Evolutionary conservation across 148 eudicot species (phyloP).

Genomic region (Heliamphora exappendiculata): DNA sequence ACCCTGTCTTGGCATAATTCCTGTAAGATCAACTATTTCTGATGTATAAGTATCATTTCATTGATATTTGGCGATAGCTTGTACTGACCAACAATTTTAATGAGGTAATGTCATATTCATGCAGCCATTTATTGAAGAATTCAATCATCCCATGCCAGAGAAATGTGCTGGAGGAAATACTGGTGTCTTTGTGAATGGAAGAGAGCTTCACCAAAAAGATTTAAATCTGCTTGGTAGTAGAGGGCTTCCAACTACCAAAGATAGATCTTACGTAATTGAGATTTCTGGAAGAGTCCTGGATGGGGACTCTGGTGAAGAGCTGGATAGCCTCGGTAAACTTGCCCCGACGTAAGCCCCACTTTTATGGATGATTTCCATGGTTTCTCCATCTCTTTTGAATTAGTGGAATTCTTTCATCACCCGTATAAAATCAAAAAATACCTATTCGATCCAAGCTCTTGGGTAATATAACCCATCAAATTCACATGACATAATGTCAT

Average conservation of each 20-base stretch:
- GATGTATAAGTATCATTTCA: background rate
- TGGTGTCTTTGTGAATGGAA: constrained; percentile 71
- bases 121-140: constrained; percentile 92
- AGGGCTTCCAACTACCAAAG: constrained; percentile 68
- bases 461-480: background rate
- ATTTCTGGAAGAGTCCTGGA: constrained; percentile 80
- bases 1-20: constrained; percentile 93
- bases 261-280: constrained; percentile 67
- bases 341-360: constrained; percentile 82
- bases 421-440: background rate
- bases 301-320: constrained; percentile 79
- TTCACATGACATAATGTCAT: background rate
- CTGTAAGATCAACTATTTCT: constrained; percentile 46
- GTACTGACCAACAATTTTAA: background rate
- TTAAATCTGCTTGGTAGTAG: constrained; percentile 56
- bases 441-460: background rate
- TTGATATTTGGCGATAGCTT: background rate
- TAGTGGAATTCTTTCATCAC: background rate
- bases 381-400: background rate
- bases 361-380: background rate
- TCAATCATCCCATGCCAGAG: constrained; percentile 71
- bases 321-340: constrained; percentile 88
- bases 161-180: constrained; percentile 80
- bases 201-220: constrained; percentile 88
- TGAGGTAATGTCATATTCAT: constrained; percentile 5